These are phyloP conservation scores for Suaeda aralocaspica DNA, from an alignment of 148 eudicot genomes.

Conservation along the genomic window DNA sequence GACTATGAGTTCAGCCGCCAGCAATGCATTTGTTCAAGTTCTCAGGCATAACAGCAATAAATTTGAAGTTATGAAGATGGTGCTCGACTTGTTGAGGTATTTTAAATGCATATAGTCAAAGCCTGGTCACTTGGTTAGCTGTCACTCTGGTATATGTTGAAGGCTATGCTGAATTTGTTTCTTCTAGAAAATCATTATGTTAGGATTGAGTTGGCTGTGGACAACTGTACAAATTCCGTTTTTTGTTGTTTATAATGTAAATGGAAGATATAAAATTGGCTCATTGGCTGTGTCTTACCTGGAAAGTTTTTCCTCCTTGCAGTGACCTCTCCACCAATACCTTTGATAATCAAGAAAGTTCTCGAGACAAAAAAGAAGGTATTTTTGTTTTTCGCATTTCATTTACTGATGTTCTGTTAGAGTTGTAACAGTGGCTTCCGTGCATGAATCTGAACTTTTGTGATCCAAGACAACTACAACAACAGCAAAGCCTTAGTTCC, in stretches of 20 bases:
- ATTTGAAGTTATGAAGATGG: slow-evolving; percentile 45
- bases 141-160: neutral
- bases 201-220: neutral
- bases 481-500: too few species aligned
- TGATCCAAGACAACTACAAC: too few species aligned
- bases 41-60: slow-evolving; percentile 43
- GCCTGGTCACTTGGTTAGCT: neutral
- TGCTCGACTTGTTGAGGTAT: slow-evolving; percentile 73
- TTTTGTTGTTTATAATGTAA: neutral
- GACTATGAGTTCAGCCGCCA: slow-evolving; percentile 33
- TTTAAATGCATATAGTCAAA: neutral
- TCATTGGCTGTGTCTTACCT: slow-evolving; percentile 2
- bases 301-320: slow-evolving; percentile 26
- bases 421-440: neutral
- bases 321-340: slow-evolving; percentile 44
- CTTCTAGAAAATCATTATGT: neutral
- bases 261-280: too few species aligned
- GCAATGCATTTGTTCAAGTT: slow-evolving; percentile 40
- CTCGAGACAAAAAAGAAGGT: slow-evolving; percentile 34
- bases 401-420: neutral
- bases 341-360: slow-evolving; percentile 26
- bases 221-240: neutral
- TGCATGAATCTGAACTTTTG: neutral
- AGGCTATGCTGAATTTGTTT: neutral
- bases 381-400: neutral